Evolutionary conservation across 768 basidiomycete species (phyloP).

Genomic region (Rhodotorula graminis): DNA sequence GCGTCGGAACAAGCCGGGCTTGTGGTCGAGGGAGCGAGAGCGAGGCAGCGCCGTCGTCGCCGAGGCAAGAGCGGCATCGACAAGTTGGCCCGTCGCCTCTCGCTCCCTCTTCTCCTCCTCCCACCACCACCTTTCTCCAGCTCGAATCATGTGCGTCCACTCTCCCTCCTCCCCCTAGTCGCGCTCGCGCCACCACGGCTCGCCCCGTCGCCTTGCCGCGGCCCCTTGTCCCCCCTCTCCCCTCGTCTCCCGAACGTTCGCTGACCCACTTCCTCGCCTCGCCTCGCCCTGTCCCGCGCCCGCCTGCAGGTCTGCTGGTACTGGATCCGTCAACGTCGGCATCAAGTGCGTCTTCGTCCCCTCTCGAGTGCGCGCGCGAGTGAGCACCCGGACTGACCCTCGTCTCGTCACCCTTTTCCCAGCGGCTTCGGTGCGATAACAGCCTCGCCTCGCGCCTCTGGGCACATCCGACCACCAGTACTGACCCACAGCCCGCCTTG

Average conservation of each 20-base stretch:
- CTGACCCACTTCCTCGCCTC: neutral
- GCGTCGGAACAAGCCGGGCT: too few species aligned
- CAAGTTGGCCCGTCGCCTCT: too few species aligned
- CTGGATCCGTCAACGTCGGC: slow-evolving; percentile 70
- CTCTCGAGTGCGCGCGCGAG: neutral
- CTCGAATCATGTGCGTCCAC: slow-evolving; percentile 9
- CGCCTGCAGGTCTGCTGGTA: slow-evolving; percentile 29
- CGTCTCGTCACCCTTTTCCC: neutral
- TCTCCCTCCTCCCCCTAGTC: too few species aligned
- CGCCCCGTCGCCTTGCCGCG: too few species aligned
- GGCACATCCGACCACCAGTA: neutral
- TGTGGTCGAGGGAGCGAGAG: too few species aligned
- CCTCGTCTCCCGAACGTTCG: neutral
- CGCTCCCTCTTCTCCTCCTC: neutral
- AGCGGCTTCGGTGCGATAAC: slow-evolving; percentile 57
- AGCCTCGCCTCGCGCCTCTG: too few species aligned
- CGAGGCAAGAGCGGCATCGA: neutral
- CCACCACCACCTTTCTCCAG: neutral
- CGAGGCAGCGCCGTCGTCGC: too few species aligned
- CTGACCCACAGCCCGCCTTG: neutral
- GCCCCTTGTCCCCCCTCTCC: neutral
- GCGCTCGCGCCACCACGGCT: too few species aligned
- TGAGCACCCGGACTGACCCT: slow-evolving; percentile 15
- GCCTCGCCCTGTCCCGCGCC: neutral
- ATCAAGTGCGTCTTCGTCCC: slow-evolving; percentile 57